Evolutionary conservation across 768 basidiomycete genomes (phyloP).

Genomic region (Peribolospora kevripleyi): DNA sequence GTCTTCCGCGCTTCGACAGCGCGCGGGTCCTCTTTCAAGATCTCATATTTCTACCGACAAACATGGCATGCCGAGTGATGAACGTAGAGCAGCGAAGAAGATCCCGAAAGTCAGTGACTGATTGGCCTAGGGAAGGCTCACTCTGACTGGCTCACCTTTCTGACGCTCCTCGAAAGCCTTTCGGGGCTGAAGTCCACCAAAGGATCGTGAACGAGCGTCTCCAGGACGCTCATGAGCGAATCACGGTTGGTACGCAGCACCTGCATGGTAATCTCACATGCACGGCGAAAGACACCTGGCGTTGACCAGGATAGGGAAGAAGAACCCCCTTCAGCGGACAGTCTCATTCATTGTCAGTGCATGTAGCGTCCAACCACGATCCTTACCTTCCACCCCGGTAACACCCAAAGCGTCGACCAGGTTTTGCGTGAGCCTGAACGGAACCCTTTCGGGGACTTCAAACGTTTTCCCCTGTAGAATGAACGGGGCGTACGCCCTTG

Average conservation of each 20-base stretch:
- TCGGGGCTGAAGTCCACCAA: slow-evolving; percentile 73
- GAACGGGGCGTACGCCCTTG: not conserved
- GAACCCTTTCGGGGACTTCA: slow-evolving; percentile 72
- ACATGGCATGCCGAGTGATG: not conserved
- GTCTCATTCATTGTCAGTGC: slow-evolving; percentile 5
- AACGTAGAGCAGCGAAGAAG: not conserved
- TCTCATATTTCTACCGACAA: not conserved
- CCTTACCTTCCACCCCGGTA: slow-evolving; percentile 63
- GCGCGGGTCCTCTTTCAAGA: slow-evolving; percentile 1
- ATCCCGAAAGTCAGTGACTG: not conserved
- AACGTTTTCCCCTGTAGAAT: slow-evolving; percentile 41
- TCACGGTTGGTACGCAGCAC: slow-evolving; percentile 75
- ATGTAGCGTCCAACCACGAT: not conserved
- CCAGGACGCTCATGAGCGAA: slow-evolving; percentile 77
- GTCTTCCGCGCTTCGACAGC: slow-evolving; percentile 27
- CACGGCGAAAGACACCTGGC: slow-evolving; percentile 61
- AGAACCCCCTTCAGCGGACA: not conserved
- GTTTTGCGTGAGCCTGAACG: slow-evolving; percentile 85
- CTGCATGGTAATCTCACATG: slow-evolving; percentile 73
- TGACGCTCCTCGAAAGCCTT: slow-evolving; percentile 24
- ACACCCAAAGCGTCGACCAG: slow-evolving; percentile 77
- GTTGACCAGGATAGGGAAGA: not conserved
- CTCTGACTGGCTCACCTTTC: not conserved
- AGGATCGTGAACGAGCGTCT: slow-evolving; percentile 92
- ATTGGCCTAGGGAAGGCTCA: not conserved